Evolutionary conservation across 495 filamentous ascomycete genomes (phyloP), one percentile per base, ranked within the genome.

Genomic region (Friedmanniomyces endolithicus): DNA sequence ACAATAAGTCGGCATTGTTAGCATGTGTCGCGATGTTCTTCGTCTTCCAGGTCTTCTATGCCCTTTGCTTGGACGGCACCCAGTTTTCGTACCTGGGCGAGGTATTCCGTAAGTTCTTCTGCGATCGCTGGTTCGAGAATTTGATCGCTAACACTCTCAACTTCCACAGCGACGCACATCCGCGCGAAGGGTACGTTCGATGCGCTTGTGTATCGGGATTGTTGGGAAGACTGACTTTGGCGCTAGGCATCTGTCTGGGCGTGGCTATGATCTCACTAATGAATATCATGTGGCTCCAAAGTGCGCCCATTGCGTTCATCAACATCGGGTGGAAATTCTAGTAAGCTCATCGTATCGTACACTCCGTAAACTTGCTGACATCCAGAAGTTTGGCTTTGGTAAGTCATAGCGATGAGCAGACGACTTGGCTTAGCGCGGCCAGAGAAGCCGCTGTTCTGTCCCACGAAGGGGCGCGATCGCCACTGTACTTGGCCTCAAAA

Each of bases 31-130:
- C 60, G 53, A 45, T 66, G 49, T 50, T 60, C 62, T 52, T 65
- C 66, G 43, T 65, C 61, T 43, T 65, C 65, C n/a, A 64, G 48
- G 55, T 72, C 53, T 52, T 62, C 22, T 59, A 66, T 51, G 57
- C 51, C 0, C 37, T 65, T 20, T 61, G 43, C 22, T 53, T 67
- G 16, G 61, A 65, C 52, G 63, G 63, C 34, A 63, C 63, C 14
- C 62, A 65, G 41, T 67, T 63, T 37, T 48, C 52, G 39, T 67
- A 67, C 44, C 37, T 60, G 19, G 57, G 48, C 19, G 65, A 67
- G 56, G 25, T 31, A 9, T 31, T 31, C 27, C 27, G 27, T 31
- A 31, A 31, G 27, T 31, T 3, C 9, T 9, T 31, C 9, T 31
- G 27, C 27, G 9, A 9, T 31, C 27, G 9, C 27, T 9, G 3